Evolutionary conservation across 2,329 filamentous ascomycete genomes (phyloP).

Genomic region (Fusarium cyanostomum): DNA sequence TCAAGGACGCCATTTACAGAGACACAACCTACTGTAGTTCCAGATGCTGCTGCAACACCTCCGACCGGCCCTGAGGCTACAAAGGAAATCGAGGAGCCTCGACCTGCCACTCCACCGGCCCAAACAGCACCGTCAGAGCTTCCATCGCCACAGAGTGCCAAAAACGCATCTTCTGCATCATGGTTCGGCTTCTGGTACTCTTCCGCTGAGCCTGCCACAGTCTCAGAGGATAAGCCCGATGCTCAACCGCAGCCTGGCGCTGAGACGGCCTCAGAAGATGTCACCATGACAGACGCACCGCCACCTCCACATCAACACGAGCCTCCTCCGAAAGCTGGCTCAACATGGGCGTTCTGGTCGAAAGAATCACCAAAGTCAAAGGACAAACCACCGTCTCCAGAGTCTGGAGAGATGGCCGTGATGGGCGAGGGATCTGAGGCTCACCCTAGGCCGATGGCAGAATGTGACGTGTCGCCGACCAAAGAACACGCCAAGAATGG

Average conservation of each 20-base stretch:
- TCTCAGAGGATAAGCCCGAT: constrained; percentile 21
- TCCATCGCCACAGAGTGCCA: constrained; percentile 20
- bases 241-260: constrained; percentile 22
- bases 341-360: constrained; percentile 86
- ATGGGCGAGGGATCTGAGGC: constrained; percentile 66
- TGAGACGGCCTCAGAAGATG: constrained; percentile 47
- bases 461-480: constrained; percentile 53
- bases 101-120: constrained; percentile 37
- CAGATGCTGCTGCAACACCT: constrained; percentile 27
- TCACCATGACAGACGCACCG: constrained; percentile 56
- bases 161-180: constrained; percentile 40
- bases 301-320: constrained; percentile 45
- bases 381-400: constrained; percentile 47
- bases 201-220: constrained; percentile 22
- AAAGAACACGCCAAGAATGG: constrained; percentile 47
- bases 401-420: constrained; percentile 64
- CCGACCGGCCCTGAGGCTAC: constrained; percentile 10
- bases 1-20: constrained; percentile 44
- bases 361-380: constrained; percentile 59
- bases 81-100: constrained; percentile 25
- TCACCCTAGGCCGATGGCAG: constrained; percentile 59
- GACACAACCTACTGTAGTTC: constrained; percentile 16
- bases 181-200: constrained; percentile 56
- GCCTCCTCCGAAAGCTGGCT: constrained; percentile 61
- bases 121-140: constrained; percentile 31